phyloP scores from a whole-genome alignment of 768 basidiomycete genomes.

The Candolleomyces eurysporus region DNA sequence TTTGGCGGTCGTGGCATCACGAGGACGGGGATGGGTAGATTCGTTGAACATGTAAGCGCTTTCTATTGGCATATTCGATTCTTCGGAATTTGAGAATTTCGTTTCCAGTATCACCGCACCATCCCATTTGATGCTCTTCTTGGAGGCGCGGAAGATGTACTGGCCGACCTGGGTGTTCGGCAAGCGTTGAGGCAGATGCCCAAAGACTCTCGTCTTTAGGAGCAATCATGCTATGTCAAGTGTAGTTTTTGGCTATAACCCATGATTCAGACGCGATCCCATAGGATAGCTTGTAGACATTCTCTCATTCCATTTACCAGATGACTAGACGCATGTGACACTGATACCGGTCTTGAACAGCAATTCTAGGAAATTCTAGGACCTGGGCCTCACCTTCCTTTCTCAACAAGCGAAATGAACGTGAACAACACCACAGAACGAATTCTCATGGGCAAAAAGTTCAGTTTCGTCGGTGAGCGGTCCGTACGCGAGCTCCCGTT shows the following conservation, averaged over 20 bases:
- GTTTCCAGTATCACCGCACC: conserved; percentile 57
- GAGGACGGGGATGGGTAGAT: conserved; percentile 74
- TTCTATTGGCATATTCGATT: neutral
- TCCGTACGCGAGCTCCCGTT: neutral
- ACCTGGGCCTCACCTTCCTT: conserved; percentile 2
- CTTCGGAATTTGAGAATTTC: neutral
- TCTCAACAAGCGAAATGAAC: conserved; percentile 1
- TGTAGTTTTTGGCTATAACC: neutral
- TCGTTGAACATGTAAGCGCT: conserved; percentile 63
- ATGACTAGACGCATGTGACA: no score
- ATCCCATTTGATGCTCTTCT: conserved; percentile 69
- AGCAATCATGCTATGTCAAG: neutral
- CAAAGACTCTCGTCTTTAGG: conserved; percentile 55
- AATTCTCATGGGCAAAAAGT: neutral
- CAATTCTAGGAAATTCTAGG: neutral
- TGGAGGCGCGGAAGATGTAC: conserved; percentile 67
- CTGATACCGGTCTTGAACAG: neutral
- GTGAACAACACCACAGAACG: neutral
- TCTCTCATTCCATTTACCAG: no score
- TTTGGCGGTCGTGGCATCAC: conserved; percentile 90
- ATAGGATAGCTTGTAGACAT: neutral
- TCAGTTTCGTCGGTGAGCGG: neutral
- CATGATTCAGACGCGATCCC: neutral
- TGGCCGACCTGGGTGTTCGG: conserved; percentile 72
- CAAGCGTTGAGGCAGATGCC: conserved; percentile 75